Evolutionary conservation across 177 flowering plant species (phyloP), one percentile per base, ranked within the genome.

Genomic region (Vitis hybrid): DNA sequence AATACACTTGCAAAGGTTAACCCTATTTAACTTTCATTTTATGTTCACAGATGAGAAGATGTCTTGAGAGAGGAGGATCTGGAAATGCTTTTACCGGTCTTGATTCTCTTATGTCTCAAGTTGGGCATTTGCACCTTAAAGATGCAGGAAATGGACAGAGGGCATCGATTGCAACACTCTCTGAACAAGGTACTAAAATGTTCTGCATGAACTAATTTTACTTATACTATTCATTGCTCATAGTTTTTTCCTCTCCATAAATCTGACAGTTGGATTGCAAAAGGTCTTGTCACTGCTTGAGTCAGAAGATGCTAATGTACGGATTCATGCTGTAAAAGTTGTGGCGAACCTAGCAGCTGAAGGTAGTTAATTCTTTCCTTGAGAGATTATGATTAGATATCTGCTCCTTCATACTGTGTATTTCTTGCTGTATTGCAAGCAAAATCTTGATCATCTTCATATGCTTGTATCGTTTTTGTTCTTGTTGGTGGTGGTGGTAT

Each of bases 341-440:
- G 87, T 89, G 65, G 91, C 93, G 62, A 89, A 87, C 71, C 82
- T 89, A 68, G 93, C 93, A 16, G 93, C 93, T 64, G 93, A 89
- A 84, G 93, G 93, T 85, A 22, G 55, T 67, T 56, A 45, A 26
- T 64, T 55, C 26, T 58, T 49, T 9, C 11, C 64, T 31, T 49
- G 48, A 33, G 3, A n/a, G 49, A 6, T 56, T 56, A 13, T 50
- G 62, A 19, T 19, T 22, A 5, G n/a, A 15, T 39, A 7, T 65
- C 50, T 15, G 18, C 14, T 10, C 26, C 22, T 19, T n/a, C 8
- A 10, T 51, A 21, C n/a, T 5, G 14, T 4, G 12, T 62, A 50
- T 33, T 62, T 45, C 9, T 13, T 39, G 10, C 11, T 48, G 33
- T 50, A 50, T 50, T 16, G 6, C 22, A 8, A 12, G n/a, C 19